phyloP scores from a whole-genome alignment of 352 stramenopile species.

The Phytophthora rubi region DNA sequence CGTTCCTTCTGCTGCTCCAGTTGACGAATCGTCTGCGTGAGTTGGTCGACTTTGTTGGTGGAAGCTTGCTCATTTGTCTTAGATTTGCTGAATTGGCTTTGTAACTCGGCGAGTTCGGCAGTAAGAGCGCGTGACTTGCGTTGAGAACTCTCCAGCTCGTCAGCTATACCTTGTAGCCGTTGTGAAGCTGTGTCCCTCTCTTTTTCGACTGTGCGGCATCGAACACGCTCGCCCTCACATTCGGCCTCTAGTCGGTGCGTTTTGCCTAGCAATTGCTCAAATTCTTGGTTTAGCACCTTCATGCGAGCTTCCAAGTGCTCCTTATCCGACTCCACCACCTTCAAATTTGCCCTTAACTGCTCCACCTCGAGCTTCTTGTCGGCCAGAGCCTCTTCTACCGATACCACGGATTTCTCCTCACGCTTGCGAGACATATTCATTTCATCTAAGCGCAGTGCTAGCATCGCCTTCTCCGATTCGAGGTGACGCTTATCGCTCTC shows the following conservation, averaged over 20 bases:
- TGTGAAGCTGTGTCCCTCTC: slow-evolving; percentile 39
- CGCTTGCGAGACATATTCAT: slow-evolving; percentile 26
- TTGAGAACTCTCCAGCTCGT: slow-evolving; percentile 37
- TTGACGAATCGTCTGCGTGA: slow-evolving; percentile 34
- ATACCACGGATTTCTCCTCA: slow-evolving; percentile 27
- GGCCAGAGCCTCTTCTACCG: slow-evolving; percentile 23
- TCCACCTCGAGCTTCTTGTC: slow-evolving; percentile 62
- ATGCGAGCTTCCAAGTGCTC: slow-evolving; percentile 38
- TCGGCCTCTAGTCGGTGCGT: slow-evolving; percentile 41
- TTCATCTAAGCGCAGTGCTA: slow-evolving; percentile 31
- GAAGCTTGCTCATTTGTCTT: slow-evolving; percentile 53
- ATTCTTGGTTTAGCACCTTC: slow-evolving; percentile 36
- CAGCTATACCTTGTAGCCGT: slow-evolving; percentile 37
- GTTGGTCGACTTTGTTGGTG: slow-evolving; percentile 39
- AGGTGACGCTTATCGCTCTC: slow-evolving; percentile 49
- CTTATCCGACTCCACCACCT: slow-evolving; percentile 49
- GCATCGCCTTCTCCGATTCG: slow-evolving; percentile 41
- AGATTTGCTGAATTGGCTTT: slow-evolving; percentile 40
- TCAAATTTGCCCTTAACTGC: slow-evolving; percentile 46
- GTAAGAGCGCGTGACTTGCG: slow-evolving; percentile 34
- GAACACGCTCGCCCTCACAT: slow-evolving; percentile 34
- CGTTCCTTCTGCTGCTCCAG: slow-evolving; percentile 46
- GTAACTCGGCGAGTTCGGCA: slow-evolving; percentile 41
- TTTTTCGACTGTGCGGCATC: slow-evolving; percentile 42
- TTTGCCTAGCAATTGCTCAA: slow-evolving; percentile 36